Conservation (phyloP, 1,284 basidiomycete genomes). For the Gomphus bonarii region DNA sequence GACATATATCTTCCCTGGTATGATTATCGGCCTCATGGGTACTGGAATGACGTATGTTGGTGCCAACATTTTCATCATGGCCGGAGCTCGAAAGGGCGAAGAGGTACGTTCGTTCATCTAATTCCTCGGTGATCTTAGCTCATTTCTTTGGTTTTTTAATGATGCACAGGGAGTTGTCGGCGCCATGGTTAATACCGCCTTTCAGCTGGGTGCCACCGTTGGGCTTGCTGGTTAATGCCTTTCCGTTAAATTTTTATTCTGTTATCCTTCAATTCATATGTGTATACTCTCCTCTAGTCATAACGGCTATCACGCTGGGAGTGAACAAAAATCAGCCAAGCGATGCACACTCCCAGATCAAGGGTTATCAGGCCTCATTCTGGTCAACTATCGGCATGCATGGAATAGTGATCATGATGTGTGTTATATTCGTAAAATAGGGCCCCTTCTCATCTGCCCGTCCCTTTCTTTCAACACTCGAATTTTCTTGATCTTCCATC, state of each 20-base stretch:
- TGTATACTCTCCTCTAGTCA: not conserved
- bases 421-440: slow-evolving; percentile 10
- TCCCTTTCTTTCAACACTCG: not conserved
- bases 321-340: slow-evolving; percentile 10
- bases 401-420: slow-evolving; percentile 5
- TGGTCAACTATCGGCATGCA: slow-evolving; percentile 12
- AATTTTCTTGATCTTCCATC: not conserved
- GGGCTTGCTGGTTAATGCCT: slow-evolving; percentile 12
- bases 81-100: slow-evolving; percentile 12
- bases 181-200: slow-evolving; percentile 13
- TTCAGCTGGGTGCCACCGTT: slow-evolving; percentile 14
- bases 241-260: not conserved
- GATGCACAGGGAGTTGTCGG: slow-evolving; percentile 12
- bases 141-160: not conserved
- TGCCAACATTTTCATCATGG: slow-evolving; percentile 11
- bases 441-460: not conserved
- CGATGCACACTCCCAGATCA: slow-evolving; percentile 6
- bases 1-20: slow-evolving; percentile 12
- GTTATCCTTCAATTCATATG: not conserved
- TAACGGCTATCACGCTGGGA: slow-evolving; percentile 9
- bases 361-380: slow-evolving; percentile 12
- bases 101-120: slow-evolving; percentile 4
- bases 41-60: slow-evolving; percentile 10
- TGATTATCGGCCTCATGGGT: slow-evolving; percentile 13
- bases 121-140: not conserved